Conservation (phyloP, 352 stramenopile species). For the Globisporangium cylindrosporum region DNA sequence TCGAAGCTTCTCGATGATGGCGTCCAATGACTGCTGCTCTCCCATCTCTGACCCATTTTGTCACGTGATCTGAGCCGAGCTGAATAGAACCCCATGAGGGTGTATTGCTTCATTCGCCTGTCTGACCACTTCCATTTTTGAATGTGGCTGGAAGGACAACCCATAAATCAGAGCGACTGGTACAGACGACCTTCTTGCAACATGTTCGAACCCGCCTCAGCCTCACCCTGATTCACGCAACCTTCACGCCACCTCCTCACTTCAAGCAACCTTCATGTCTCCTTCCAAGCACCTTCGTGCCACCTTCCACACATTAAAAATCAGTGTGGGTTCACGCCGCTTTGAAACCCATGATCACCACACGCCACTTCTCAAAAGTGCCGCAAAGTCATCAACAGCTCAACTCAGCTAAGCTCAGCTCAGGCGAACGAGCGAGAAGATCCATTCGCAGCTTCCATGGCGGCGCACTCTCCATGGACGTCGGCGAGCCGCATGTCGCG, state of each 20-base stretch:
- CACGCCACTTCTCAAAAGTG: slow-evolving; percentile 8
- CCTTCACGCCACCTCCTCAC: slow-evolving; percentile 9
- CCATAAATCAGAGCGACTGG: neutral
- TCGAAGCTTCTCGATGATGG: neutral
- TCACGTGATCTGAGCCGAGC: neutral
- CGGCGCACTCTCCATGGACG: slow-evolving; percentile 19
- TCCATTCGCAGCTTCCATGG: neutral
- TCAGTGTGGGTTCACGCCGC: slow-evolving; percentile 1
- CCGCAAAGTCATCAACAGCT: neutral
- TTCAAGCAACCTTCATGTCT: neutral
- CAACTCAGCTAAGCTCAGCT: neutral
- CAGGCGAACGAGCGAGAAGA: neutral
- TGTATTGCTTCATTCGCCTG: too few species aligned
- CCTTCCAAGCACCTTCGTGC: slow-evolving; percentile 10
- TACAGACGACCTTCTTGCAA: slow-evolving; percentile 4
- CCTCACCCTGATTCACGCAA: slow-evolving; percentile 11
- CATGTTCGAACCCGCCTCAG: neutral
- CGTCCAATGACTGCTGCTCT: too few species aligned
- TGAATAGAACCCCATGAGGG: too few species aligned
- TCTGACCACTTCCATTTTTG: too few species aligned
- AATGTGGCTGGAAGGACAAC: neutral
- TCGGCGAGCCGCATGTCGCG: slow-evolving; percentile 21
- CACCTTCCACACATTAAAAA: slow-evolving; percentile 7
- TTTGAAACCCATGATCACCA: neutral
- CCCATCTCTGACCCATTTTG: neutral